phyloP scores from a whole-genome alignment of 2,329 filamentous ascomycete genomes.

The Paraphoma sp. region DNA sequence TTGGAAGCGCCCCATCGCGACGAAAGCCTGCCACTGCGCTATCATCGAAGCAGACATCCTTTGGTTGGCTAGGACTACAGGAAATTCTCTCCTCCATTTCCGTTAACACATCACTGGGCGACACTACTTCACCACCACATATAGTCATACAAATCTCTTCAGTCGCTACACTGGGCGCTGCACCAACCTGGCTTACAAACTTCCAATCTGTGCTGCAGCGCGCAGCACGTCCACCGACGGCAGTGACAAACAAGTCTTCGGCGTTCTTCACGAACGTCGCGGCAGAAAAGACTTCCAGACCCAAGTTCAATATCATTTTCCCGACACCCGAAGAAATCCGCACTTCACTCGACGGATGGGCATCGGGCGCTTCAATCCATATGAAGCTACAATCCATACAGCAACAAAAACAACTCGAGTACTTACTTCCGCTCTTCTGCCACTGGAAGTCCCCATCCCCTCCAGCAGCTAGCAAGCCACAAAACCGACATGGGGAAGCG shows the following conservation, averaged over 20 bases:
- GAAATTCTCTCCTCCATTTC: constrained; percentile 63
- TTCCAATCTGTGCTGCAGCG: constrained; percentile 49
- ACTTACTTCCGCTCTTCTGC: constrained; percentile 72
- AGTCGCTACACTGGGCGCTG: constrained; percentile 77
- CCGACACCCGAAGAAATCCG: constrained; percentile 82
- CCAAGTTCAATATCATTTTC: constrained; percentile 76
- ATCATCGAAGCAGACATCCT: constrained; percentile 61
- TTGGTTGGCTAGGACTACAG: constrained; percentile 76
- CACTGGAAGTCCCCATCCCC: constrained; percentile 68
- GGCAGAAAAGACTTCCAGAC: constrained; percentile 45
- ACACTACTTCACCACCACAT: constrained; percentile 16
- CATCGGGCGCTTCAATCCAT: constrained; percentile 80
- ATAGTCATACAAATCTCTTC: constrained; percentile 76
- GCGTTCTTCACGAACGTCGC: constrained; percentile 18
- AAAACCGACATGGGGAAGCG: constrained; percentile 20
- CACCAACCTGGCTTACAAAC: constrained; percentile 73
- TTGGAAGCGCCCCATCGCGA: constrained; percentile 79
- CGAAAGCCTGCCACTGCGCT: constrained; percentile 58
- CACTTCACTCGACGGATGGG: constrained; percentile 77
- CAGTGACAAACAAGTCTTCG: constrained; percentile 5
- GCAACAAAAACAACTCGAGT: constrained; percentile 76
- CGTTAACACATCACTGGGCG: constrained; percentile 39
- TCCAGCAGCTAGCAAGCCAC: background rate
- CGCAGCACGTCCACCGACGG: background rate
- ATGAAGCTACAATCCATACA: constrained; percentile 74